These are phyloP conservation scores for Epichloe scottii DNA, from an alignment of 2,329 filamentous ascomycete genomes.

Conservation along the genomic window DNA sequence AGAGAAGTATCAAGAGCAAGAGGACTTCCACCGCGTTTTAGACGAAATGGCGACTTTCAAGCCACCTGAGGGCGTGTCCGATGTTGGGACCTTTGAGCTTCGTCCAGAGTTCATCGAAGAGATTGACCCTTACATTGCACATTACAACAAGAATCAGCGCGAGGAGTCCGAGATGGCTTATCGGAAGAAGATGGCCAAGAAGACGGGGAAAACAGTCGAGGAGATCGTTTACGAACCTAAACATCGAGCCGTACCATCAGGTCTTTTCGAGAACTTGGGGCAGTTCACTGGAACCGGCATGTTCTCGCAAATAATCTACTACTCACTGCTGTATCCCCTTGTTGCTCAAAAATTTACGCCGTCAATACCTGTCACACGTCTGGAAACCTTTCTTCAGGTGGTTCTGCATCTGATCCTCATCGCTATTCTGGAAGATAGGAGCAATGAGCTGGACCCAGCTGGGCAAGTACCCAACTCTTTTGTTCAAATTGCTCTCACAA, in stretches of 20 bases:
- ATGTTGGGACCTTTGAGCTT: constrained; percentile 88
- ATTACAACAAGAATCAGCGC: constrained; percentile 93
- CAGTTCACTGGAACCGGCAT: constrained; percentile 71
- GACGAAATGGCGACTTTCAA: constrained; percentile 83
- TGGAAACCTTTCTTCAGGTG: constrained; percentile 87
- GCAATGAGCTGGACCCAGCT: constrained; percentile 38
- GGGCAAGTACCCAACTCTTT: constrained; percentile 51
- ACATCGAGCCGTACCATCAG: constrained; percentile 60
- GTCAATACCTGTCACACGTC: constrained; percentile 63
- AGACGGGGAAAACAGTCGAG: constrained; percentile 64
- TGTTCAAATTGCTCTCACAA: constrained; percentile 55
- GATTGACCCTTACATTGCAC: constrained; percentile 88
- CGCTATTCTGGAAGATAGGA: constrained; percentile 70
- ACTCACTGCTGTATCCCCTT: constrained; percentile 71
- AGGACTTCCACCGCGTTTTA: constrained; percentile 74
- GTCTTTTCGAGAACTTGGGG: constrained; percentile 65
- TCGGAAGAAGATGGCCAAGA: constrained; percentile 75
- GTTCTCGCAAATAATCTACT: constrained; percentile 84
- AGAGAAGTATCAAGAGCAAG: constrained; percentile 79
- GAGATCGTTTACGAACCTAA: constrained; percentile 90
- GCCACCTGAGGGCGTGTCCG: constrained; percentile 78
- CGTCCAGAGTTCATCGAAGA: constrained; percentile 76
- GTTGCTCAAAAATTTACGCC: constrained; percentile 57
- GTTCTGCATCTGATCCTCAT: constrained; percentile 79
- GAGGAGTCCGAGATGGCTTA: constrained; percentile 90